Evolutionary conservation across 345 rosid genomes (phyloP), one percentile per base, ranked within the genome.

Genomic region (Pugionium cornutum): DNA sequence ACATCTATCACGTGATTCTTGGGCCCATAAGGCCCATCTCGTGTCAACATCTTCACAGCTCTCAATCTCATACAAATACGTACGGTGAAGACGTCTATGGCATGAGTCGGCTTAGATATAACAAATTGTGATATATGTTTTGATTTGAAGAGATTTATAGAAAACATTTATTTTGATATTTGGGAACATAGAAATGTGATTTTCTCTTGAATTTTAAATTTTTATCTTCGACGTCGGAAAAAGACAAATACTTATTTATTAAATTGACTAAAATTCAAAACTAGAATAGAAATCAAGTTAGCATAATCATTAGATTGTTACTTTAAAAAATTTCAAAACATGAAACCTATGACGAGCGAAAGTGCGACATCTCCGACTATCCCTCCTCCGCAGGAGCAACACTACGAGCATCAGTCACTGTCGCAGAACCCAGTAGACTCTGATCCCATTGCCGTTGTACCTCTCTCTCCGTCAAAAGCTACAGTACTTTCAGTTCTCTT

Each of bases 11-110:
- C 76, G 76, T 72, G 76, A 58, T 55, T 30, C 0, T 57, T 56
- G 47, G 70, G 65, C 65, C 75, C 70, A 72, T 54, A 2, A 65
- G 76, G 66, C 66, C 71, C 76, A 72, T 65, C 61, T 50, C n/a
- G 25, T 18, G 37, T 72, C 76, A 43, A 30, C 71, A 65, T 72
- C 76, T 18, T 72, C 65, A 72, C 60, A 64, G 66, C 76, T 65
- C 69, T 70, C 50, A 42, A 34, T 56, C 5, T 56, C 52, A 47
- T 56, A 33, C 40, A n/a, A 4, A 11, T 49, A 64, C 18, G 18
- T 18, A 18, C 18, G 18, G 18, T 18, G 18, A 18, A 18, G 18
- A 18, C 18, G 18, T 18, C 18, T 18, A 18, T 18, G 18, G 18
- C 18, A 18, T 18, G 18, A 18, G 18, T 18, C 18, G 18, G 18